phyloP scores from a whole-genome alignment of 306 rosid species.

The Acacia melanoxylon region DNA sequence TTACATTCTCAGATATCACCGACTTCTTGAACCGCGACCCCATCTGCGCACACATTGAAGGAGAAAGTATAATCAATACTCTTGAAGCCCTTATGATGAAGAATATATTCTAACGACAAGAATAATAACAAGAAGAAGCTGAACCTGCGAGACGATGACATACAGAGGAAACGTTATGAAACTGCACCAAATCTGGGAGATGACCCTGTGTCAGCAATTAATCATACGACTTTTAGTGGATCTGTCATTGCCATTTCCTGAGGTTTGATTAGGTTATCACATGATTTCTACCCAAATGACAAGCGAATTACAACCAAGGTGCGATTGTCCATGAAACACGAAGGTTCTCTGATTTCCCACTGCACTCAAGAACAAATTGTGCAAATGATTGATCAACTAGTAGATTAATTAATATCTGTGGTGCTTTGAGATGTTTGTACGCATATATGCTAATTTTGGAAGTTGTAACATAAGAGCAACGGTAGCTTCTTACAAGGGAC shows the following conservation, averaged over 20 bases:
- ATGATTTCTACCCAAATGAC: conserved; percentile 61
- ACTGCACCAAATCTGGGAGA: conserved; percentile 94
- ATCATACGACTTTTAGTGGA: neutral
- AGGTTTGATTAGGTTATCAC: neutral
- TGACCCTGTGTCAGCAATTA: conserved; percentile 48
- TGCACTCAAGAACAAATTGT: conserved; percentile 29
- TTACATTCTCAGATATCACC: conserved; percentile 66
- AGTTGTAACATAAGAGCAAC: neutral
- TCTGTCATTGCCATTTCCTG: neutral
- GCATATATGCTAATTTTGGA: neutral
- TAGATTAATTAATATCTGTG: neutral
- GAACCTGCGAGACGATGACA: conserved; percentile 86
- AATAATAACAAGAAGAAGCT: conserved; percentile 18
- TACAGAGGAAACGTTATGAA: conserved; percentile 87
- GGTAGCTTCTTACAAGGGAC: conserved; percentile 77
- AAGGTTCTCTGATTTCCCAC: conserved; percentile 84
- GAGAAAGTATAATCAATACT: conserved; percentile 16
- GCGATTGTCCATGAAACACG: conserved; percentile 84
- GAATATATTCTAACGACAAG: neutral
- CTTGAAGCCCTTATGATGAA: neutral
- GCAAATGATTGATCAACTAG: neutral
- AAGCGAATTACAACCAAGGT: conserved; percentile 61
- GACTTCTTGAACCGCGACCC: conserved; percentile 79
- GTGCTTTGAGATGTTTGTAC: neutral
- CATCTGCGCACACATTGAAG: conserved; percentile 53